Percentiles rank a stretch among this genome's conserved stretches.
phyloP scores from a whole-genome alignment of 345 rosid genomes.

The Murraya paniculata region DNA sequence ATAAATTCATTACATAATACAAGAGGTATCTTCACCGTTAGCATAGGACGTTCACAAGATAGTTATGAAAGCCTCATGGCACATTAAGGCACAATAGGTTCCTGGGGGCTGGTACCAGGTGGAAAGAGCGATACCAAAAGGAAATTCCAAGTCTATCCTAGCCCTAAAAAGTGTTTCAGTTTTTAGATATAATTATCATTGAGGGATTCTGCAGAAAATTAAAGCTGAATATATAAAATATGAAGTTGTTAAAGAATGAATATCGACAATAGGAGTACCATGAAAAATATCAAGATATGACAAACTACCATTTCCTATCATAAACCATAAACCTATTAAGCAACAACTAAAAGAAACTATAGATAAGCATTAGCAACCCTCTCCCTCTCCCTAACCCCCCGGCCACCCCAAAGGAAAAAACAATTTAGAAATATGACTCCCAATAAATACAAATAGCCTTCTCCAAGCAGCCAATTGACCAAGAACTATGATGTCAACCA shows the following conservation, averaged over 20 bases:
- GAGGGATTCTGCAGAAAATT: neutral
- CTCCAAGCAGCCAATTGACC: neutral
- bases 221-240: neutral
- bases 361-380: neutral
- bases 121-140: too few relatives aligned
- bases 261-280: neutral
- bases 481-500: neutral
- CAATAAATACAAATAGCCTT: neutral
- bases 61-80: neutral
- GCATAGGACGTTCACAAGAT: neutral
- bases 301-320: neutral
- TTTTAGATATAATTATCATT: neutral
- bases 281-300: neutral
- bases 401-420: neutral
- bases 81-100: neutral
- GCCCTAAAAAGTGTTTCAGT: neutral
- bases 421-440: neutral
- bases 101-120: too few relatives aligned
- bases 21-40: neutral
- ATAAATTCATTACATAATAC: neutral
- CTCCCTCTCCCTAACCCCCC: neutral
- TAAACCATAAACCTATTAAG: neutral
- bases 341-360: neutral
- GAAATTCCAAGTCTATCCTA: too few relatives aligned
- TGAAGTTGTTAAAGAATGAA: neutral